A percentile compares a stretch with the other conserved stretches of the same genome.
These are phyloP conservation scores for Furcasterigmium furcatum DNA, from an alignment of 2,329 filamentous ascomycete genomes.

Conservation along the genomic window DNA sequence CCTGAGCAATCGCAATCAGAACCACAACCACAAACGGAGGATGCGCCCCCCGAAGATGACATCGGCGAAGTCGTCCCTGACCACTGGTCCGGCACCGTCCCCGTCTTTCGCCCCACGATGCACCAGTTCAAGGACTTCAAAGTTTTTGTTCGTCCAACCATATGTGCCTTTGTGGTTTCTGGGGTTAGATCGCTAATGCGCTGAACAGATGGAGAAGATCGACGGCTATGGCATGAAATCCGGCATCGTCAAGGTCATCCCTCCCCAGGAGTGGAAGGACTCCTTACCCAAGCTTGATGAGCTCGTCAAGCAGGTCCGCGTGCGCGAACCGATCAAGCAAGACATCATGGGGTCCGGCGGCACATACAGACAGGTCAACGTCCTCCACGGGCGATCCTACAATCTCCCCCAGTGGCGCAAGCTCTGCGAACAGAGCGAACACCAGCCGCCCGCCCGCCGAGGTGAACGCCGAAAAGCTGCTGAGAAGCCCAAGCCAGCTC, in stretches of 20 bases:
- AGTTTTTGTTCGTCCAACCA: conserved; percentile 64
- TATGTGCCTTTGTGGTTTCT: neutral
- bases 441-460: conserved; percentile 88
- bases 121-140: conserved; percentile 92
- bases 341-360: conserved; percentile 96
- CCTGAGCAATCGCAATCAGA: conserved; percentile 13
- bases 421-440: conserved; percentile 89
- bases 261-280: conserved; percentile 89
- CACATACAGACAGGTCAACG: conserved; percentile 94
- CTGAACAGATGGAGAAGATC: conserved; percentile 67
- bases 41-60: conserved; percentile 47
- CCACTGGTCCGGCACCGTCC: conserved; percentile 87
- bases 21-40: conserved; percentile 20
- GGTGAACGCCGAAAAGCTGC: conserved; percentile 72
- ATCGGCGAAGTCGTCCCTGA: conserved; percentile 79
- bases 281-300: conserved; percentile 76
- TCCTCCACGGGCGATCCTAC: conserved; percentile 93
- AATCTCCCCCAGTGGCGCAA: conserved; percentile 95
- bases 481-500: conserved; percentile 43
- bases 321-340: conserved; percentile 96
- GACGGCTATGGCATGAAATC: conserved; percentile 96
- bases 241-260: conserved; percentile 93
- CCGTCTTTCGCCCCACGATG: conserved; percentile 95
- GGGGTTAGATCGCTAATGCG: neutral
- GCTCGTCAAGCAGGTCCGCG: conserved; percentile 83